Evolutionary conservation across 192 early-diverging fungal genomes (phyloP).

Genomic region (Entrophospora sp.): DNA sequence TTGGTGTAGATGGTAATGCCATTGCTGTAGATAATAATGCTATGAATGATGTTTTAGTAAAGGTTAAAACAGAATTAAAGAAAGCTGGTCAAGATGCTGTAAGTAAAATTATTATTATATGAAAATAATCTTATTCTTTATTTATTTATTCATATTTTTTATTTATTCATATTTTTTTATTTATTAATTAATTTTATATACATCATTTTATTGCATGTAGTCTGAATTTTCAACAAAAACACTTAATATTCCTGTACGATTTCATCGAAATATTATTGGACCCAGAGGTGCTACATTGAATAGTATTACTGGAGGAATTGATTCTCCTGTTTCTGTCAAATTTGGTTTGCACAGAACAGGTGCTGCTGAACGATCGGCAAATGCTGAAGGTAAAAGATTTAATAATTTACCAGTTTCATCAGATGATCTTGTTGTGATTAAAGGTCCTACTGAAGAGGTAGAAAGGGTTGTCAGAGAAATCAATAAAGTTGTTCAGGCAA

Average conservation of each 20-base stretch:
- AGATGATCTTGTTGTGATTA: slow-evolving; percentile 67
- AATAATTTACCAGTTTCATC: slow-evolving; percentile 32
- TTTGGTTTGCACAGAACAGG: slow-evolving; percentile 47
- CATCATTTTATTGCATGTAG: neutral
- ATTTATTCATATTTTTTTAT: neutral
- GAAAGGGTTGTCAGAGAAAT: slow-evolving; percentile 63
- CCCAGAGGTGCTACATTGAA: slow-evolving; percentile 64
- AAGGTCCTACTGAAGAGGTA: slow-evolving; percentile 73
- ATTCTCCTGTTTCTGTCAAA: slow-evolving; percentile 59
- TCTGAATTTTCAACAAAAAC: slow-evolving; percentile 55
- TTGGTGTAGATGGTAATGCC: slow-evolving; percentile 23
- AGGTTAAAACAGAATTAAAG: slow-evolving; percentile 61
- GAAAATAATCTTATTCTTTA: too few species aligned
- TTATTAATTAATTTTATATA: neutral
- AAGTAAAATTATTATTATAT: too few species aligned
- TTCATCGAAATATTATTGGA: slow-evolving; percentile 75
- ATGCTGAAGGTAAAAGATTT: slow-evolving; percentile 37
- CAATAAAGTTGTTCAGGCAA: slow-evolving; percentile 44
- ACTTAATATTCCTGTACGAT: slow-evolving; percentile 58
- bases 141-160: neutral
- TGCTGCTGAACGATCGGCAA: slow-evolving; percentile 33
- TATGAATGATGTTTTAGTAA: slow-evolving; percentile 39
- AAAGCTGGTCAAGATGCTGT: slow-evolving; percentile 48
- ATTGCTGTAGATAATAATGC: too few species aligned
- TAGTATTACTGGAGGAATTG: slow-evolving; percentile 53